Conservation (phyloP, 768 basidiomycete genomes). For the Pisolithus orientalis region DNA sequence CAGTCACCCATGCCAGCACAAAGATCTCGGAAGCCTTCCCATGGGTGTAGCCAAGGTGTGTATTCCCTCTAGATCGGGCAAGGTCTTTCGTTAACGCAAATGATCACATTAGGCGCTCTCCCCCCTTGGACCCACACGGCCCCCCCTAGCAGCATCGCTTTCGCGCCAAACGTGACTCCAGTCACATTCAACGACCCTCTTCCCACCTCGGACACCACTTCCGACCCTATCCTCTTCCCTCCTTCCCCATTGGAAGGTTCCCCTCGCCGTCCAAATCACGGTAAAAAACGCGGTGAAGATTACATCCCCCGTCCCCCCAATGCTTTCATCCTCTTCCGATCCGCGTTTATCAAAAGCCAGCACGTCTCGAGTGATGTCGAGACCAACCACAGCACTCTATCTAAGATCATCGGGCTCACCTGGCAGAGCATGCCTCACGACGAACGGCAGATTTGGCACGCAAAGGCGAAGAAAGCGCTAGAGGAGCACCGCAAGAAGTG, state of each 20-base stretch:
- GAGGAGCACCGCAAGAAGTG: constrained; percentile 68
- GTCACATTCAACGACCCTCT: constrained; percentile 49
- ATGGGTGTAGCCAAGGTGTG: not conserved
- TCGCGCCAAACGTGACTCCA: constrained; percentile 54
- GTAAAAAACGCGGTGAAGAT: constrained; percentile 65
- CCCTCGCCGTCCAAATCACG: constrained; percentile 45
- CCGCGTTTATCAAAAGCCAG: constrained; percentile 73
- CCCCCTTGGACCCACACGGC: constrained; percentile 40
- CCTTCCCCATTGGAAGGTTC: constrained; percentile 29
- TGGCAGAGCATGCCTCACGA: constrained; percentile 74
- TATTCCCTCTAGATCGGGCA: not conserved
- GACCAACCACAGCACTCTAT: constrained; percentile 77
- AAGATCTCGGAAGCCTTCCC: not conserved
- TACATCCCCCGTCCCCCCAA: constrained; percentile 83
- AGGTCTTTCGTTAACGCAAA: constrained; percentile 2
- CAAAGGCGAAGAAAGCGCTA: constrained; percentile 64
- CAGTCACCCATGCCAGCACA: not conserved
- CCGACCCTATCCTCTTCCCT: constrained; percentile 55
- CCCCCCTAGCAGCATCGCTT: constrained; percentile 40
- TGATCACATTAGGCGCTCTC: constrained; percentile 29
- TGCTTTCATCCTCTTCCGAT: constrained; percentile 83
- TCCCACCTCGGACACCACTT: constrained; percentile 28
- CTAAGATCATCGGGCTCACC: constrained; percentile 79
- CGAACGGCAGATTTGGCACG: constrained; percentile 75
- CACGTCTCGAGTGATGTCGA: constrained; percentile 74